These are phyloP conservation scores for Fomitopsis serialis DNA, from an alignment of 768 basidiomycete species.

Conservation along the genomic window DNA sequence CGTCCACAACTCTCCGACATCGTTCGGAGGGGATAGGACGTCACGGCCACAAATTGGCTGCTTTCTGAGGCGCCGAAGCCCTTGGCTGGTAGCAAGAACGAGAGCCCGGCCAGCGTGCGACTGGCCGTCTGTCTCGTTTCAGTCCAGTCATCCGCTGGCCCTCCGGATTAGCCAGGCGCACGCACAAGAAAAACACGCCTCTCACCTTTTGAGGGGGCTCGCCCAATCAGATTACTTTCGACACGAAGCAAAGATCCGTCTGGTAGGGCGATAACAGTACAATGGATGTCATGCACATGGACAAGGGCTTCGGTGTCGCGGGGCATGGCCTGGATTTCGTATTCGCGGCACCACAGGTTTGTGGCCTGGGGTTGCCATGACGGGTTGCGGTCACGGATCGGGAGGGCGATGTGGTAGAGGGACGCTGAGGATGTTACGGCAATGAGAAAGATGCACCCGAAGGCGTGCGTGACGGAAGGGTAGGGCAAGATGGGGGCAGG, in stretches of 20 bases:
- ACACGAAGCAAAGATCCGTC: constrained; percentile 65
- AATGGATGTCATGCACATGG: constrained; percentile 62
- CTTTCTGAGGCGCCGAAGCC: constrained; percentile 41
- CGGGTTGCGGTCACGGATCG: constrained; percentile 43
- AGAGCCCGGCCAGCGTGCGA: constrained; percentile 59
- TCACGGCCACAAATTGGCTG: constrained; percentile 64
- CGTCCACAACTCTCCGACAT: constrained; percentile 73
- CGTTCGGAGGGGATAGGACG: constrained; percentile 72
- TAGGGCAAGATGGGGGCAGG: constrained; percentile 60
- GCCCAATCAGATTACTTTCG: constrained; percentile 51
- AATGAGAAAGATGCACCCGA: constrained; percentile 46
- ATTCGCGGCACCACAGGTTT: constrained; percentile 60
- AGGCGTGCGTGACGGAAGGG: constrained; percentile 56
- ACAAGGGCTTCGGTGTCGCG: constrained; percentile 34
- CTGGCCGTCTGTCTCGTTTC: constrained; percentile 51
- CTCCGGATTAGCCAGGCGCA: neutral
- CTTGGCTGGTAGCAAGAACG: constrained; percentile 57
- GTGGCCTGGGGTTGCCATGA: constrained; percentile 54
- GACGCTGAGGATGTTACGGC: constrained; percentile 64
- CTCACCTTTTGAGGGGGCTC: too few species aligned
- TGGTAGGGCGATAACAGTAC: constrained; percentile 54
- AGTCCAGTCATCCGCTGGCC: constrained; percentile 57
- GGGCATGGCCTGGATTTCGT: constrained; percentile 50
- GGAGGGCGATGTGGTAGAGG: constrained; percentile 67
- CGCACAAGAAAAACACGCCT: constrained; percentile 1